Percentiles rank a stretch among this genome's conserved stretches.
Evolutionary conservation across 176 grass and related monocot species (phyloP).

Genomic region (Avena sativa): DNA sequence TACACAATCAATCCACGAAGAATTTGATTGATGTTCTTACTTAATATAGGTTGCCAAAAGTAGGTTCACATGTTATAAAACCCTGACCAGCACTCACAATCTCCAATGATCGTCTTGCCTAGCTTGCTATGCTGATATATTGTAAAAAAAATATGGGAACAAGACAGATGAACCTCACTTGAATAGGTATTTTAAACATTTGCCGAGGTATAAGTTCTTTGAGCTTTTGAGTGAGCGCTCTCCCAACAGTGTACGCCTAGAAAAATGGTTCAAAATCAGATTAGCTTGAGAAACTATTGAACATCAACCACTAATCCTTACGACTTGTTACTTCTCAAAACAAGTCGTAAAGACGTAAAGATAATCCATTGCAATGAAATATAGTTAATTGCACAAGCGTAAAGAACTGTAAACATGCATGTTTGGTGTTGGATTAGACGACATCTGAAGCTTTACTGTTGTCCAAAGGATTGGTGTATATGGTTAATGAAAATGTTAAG

Average conservation of each 20-base stretch:
- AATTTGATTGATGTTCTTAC: conserved; percentile 12
- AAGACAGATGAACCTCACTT: conserved; percentile 60
- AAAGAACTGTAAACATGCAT: conserved; percentile 12
- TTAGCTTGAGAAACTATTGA: conserved; percentile 25
- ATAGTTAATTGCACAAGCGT: neutral
- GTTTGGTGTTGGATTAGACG: neutral
- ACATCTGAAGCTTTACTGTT: conserved; percentile 2
- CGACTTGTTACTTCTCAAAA: conserved; percentile 12
- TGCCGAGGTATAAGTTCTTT: conserved; percentile 99
- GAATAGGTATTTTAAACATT: conserved; percentile 98
- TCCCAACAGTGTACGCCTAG: conserved; percentile 91
- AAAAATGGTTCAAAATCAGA: conserved; percentile 36
- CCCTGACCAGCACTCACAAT: conserved; percentile 25
- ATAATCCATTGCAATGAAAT: conserved; percentile 14
- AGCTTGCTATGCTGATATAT: conserved; percentile 40
- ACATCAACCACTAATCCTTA: neutral
- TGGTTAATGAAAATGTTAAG: conserved; percentile 15
- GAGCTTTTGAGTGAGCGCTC: conserved; percentile 85
- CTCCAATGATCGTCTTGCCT: neutral
- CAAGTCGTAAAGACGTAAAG: neutral
- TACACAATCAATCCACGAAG: neutral
- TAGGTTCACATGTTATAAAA: neutral
- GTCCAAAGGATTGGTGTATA: conserved; percentile 5
- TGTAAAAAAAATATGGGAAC: conserved; percentile 38
- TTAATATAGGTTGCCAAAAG: conserved; percentile 25